phyloP scores from a whole-genome alignment of 345 rosid species.

The Rhodamnia argentea region DNA sequence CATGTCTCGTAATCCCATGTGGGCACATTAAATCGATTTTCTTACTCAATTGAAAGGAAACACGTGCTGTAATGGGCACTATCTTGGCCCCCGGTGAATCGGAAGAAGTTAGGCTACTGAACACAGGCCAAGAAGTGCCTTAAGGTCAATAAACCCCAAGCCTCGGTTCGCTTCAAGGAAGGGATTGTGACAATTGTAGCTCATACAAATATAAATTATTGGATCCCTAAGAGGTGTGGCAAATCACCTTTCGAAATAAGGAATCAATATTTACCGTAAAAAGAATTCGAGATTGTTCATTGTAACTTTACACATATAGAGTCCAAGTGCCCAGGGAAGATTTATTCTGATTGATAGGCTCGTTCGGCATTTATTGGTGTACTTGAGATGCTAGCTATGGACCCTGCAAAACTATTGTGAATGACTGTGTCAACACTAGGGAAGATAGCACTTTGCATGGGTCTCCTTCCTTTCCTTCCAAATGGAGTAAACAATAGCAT shows the following conservation, averaged over 20 bases:
- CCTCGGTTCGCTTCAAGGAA: background rate
- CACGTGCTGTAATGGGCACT: background rate
- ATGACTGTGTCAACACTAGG: background rate
- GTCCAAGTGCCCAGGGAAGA: background rate
- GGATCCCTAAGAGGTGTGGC: background rate
- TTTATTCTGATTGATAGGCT: no score
- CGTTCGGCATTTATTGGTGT: no score
- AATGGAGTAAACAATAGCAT: background rate
- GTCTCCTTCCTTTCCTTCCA: background rate
- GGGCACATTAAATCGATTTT: background rate
- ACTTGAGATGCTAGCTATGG: no score
- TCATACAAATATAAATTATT: background rate
- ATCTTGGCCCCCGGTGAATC: background rate
- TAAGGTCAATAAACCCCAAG: background rate
- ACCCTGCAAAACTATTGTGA: background rate
- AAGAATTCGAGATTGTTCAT: background rate
- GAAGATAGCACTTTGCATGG: background rate
- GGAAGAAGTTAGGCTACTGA: background rate
- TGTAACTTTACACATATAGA: background rate
- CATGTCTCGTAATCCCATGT: background rate
- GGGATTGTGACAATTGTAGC: background rate
- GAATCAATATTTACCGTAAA: background rate
- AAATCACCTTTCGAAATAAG: background rate
- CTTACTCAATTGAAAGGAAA: background rate
- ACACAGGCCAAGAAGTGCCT: background rate